These are phyloP conservation scores for Aspergillus intermedius DNA, from an alignment of 2,329 filamentous ascomycete species.

Conservation along the genomic window DNA sequence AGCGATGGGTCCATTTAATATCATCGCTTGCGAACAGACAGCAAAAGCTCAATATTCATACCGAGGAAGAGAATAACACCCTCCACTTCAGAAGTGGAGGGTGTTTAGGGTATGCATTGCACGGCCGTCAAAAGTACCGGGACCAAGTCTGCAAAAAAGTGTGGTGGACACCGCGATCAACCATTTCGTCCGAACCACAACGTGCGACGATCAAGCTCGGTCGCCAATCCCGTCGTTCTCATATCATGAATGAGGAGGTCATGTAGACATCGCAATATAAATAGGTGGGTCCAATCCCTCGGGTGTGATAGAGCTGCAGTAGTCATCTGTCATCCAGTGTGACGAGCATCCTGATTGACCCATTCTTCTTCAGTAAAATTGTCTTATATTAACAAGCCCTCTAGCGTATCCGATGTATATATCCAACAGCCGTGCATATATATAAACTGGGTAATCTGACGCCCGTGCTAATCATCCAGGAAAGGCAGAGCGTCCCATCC, in stretches of 20 bases:
- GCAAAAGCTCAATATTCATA: too few relatives aligned
- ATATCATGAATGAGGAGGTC: not conserved
- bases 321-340: not conserved
- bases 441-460: not conserved
- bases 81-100: not conserved
- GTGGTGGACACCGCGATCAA: too few relatives aligned
- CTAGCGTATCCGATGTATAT: too few relatives aligned
- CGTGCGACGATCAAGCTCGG: too few relatives aligned
- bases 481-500: not conserved
- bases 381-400: too few relatives aligned
- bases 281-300: not conserved
- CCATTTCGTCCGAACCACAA: too few relatives aligned
- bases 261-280: not conserved
- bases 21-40: not conserved
- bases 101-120: not conserved
- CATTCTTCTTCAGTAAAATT: not conserved
- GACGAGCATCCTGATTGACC: not conserved
- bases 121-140: not conserved
- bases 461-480: not conserved
- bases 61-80: too few relatives aligned
- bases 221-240: not conserved
- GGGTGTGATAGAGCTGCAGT: not conserved
- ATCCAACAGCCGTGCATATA: not conserved
- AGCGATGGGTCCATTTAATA: not conserved
- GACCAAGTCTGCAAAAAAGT: not conserved